Evolutionary conservation across 148 eudicot species (phyloP).

Genomic region (Cornus florida): DNA sequence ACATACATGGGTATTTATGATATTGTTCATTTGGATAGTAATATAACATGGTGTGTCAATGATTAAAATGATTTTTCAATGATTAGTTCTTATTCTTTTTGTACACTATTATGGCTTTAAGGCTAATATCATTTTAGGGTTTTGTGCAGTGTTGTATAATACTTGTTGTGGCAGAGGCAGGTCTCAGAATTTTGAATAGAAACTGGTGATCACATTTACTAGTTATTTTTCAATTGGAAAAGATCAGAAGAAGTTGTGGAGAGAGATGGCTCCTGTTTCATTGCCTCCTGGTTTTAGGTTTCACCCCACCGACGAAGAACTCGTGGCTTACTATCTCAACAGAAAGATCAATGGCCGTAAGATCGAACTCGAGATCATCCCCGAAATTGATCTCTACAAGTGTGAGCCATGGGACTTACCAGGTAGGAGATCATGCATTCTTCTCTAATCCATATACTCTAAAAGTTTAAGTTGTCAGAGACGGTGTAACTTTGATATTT

Average conservation of each 20-base stretch:
- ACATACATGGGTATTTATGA: background rate
- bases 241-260: background rate
- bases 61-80: background rate
- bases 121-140: constrained; percentile 1
- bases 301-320: constrained; percentile 83
- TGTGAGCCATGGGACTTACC: constrained; percentile 95
- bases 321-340: constrained; percentile 77
- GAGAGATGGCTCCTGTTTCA: constrained; percentile 69
- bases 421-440: constrained; percentile 29
- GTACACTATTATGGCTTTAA: background rate
- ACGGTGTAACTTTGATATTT: too few relatives aligned
- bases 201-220: too few relatives aligned
- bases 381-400: constrained; percentile 91
- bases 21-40: background rate
- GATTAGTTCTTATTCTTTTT: background rate
- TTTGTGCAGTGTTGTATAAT: constrained; percentile 13
- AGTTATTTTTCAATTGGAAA: too few relatives aligned
- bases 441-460: too few relatives aligned
- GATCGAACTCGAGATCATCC: constrained; percentile 77
- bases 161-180: constrained; percentile 10
- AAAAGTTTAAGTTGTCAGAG: too few relatives aligned
- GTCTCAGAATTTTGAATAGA: background rate
- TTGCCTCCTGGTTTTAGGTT: constrained; percentile 88
- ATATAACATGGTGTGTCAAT: too few relatives aligned
- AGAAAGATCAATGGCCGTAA: constrained; percentile 67